These are phyloP conservation scores for Periconia sp. DNA, from an alignment of 2,329 filamentous ascomycete species.

Conservation along the genomic window DNA sequence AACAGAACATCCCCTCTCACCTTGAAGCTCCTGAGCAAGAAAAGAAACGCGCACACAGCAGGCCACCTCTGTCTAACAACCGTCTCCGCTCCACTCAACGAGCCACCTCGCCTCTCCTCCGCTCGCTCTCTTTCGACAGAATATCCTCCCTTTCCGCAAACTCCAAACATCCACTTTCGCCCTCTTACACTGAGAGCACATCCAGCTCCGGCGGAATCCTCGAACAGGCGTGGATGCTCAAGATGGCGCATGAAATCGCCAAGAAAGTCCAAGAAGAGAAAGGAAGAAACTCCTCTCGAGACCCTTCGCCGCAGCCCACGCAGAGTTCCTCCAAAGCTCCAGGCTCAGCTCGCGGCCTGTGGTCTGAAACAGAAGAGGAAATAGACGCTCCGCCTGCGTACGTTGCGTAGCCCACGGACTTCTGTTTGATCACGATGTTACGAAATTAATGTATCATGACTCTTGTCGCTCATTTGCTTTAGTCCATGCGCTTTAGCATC, in stretches of 20 bases:
- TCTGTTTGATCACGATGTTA: constrained; percentile 2
- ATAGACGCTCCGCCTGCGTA: constrained; percentile 43
- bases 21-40: constrained; percentile 8
- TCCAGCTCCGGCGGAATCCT: constrained; percentile 60
- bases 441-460: constrained; percentile 5
- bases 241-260: constrained; percentile 93
- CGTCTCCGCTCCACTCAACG: constrained; percentile 39
- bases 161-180: constrained; percentile 22
- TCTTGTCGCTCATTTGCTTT: background rate
- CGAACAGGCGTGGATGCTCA: constrained; percentile 85
- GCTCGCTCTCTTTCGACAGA: constrained; percentile 42
- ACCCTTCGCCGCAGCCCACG: constrained; percentile 11
- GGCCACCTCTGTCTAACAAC: constrained; percentile 37
- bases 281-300: constrained; percentile 30
- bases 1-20: constrained; percentile 20
- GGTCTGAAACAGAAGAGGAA: constrained; percentile 30
- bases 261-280: constrained; percentile 89
- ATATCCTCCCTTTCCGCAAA: constrained; percentile 28
- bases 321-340: constrained; percentile 11
- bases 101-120: constrained; percentile 43
- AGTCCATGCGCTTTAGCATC: no score
- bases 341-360: no score
- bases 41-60: constrained; percentile 19
- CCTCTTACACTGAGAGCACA: constrained; percentile 29
- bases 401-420: constrained; percentile 27